Evolutionary conservation across 768 basidiomycete genomes (phyloP).

Genomic region (Lentinula boryana): DNA sequence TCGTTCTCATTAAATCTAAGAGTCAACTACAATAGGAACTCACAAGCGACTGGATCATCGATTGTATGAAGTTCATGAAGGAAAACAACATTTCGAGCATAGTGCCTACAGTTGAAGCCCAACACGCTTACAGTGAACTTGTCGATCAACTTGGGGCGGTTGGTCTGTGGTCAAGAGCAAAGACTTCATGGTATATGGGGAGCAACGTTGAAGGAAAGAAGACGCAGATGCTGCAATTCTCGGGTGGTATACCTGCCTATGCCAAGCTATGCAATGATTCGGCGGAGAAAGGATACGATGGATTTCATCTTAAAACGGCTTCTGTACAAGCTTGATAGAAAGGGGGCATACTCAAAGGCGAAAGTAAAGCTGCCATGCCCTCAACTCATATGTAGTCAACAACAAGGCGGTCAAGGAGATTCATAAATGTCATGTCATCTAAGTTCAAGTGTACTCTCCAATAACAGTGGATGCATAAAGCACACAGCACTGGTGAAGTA

Average conservation of each 20-base stretch:
- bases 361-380: too few relatives aligned
- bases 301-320: background rate
- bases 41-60: conserved; percentile 19
- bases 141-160: background rate
- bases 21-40: conserved; percentile 13
- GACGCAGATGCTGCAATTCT: background rate
- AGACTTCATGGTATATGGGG: conserved; percentile 11
- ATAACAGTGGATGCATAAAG: too few relatives aligned
- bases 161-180: conserved; percentile 1
- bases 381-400: too few relatives aligned
- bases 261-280: background rate
- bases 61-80: conserved; percentile 15
- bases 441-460: too few relatives aligned
- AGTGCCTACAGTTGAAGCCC: background rate
- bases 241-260: background rate
- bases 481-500: too few relatives aligned
- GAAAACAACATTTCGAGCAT: conserved; percentile 4
- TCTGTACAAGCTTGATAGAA: too few relatives aligned
- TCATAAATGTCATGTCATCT: too few relatives aligned
- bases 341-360: too few relatives aligned
- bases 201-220: conserved; percentile 4
- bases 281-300: background rate
- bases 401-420: too few relatives aligned
- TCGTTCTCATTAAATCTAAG: background rate
- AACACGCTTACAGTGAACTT: background rate